Percentiles rank a stretch among this genome's conserved stretches.
Conservation (phyloP, 768 basidiomycete genomes). For the Leucosporidium scottii region DNA sequence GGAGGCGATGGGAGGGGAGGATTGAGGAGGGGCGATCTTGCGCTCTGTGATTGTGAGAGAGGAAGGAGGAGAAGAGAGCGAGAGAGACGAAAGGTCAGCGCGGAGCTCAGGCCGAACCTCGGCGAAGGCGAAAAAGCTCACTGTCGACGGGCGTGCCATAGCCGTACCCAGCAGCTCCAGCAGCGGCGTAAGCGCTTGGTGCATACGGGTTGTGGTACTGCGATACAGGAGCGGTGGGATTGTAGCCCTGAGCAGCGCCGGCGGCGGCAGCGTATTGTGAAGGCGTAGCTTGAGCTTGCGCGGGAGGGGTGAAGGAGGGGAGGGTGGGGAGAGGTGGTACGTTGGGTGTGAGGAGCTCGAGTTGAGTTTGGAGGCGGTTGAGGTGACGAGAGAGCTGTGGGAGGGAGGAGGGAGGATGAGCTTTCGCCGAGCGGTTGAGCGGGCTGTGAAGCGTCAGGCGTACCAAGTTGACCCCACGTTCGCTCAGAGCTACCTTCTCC, state of each 20-base stretch:
- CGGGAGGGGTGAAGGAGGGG: conserved; percentile 25
- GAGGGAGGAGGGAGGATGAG: neutral
- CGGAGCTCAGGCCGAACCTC: no score
- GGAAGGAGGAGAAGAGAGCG: neutral
- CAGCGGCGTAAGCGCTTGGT: neutral
- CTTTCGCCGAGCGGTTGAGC: no score
- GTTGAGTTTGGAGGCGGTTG: conserved; percentile 30
- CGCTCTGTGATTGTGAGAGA: conserved; percentile 10
- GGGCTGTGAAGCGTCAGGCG: neutral
- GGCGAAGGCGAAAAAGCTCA: neutral
- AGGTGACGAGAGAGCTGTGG: conserved; percentile 26
- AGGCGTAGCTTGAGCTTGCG: neutral
- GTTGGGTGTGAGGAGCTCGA: conserved; percentile 32
- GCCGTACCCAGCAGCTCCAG: neutral
- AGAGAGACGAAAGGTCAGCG: no score
- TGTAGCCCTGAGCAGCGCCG: neutral
- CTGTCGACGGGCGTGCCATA: conserved; percentile 11
- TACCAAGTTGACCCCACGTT: conserved; percentile 29
- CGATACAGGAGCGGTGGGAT: neutral
- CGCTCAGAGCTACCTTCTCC: conserved; percentile 28
- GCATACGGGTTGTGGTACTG: conserved; percentile 17
- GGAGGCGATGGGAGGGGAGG: neutral
- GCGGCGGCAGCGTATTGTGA: conserved; percentile 7
- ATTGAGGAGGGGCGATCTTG: neutral
- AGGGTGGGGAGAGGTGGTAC: conserved; percentile 28